Evolutionary conservation across 1,139 yeast genomes (phyloP).

Genomic region (Nakaseomyces glabratus): DNA sequence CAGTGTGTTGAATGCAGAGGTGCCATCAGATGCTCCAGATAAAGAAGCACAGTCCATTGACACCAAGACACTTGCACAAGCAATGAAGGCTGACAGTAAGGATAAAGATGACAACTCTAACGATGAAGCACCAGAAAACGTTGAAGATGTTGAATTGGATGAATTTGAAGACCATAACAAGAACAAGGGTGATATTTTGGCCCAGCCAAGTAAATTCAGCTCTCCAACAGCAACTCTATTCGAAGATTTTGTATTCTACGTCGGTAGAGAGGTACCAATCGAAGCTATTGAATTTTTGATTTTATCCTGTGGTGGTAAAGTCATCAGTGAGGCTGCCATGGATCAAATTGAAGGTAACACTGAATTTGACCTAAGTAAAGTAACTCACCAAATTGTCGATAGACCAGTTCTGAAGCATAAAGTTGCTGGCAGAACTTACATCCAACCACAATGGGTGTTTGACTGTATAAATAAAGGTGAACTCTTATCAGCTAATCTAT

Average conservation of each 20-base stretch:
- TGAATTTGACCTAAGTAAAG: conserved; percentile 51
- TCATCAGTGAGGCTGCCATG: conserved; percentile 77
- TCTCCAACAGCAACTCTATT: conserved; percentile 57
- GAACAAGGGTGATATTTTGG: conserved; percentile 64
- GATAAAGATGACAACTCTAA: conserved; percentile 34
- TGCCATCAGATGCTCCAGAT: conserved; percentile 18
- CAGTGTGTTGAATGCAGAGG: conserved; percentile 38
- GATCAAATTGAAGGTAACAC: conserved; percentile 50
- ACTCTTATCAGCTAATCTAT: conserved; percentile 65
- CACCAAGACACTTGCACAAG: conserved; percentile 32
- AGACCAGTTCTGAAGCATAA: conserved; percentile 72
- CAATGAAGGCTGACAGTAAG: conserved; percentile 31
- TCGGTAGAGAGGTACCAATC: conserved; percentile 93
- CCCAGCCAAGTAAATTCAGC: conserved; percentile 64
- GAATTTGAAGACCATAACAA: conserved; percentile 55
- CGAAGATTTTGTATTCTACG: conserved; percentile 65
- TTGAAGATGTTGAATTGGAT: conserved; percentile 50
- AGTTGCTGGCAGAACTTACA: conserved; percentile 84
- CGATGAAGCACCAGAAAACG: conserved; percentile 35
- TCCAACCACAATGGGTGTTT: conserved; percentile 98
- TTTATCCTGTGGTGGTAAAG: conserved; percentile 77
- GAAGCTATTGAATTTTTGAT: conserved; percentile 85
- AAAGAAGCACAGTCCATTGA: conserved; percentile 32
- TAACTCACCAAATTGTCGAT: conserved; percentile 92
- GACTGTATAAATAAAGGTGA: conserved; percentile 77